Evolutionary conservation across 768 basidiomycete species (phyloP), one percentile per base, ranked within the genome.

Genomic region (Psilocybe cyanescens): DNA sequence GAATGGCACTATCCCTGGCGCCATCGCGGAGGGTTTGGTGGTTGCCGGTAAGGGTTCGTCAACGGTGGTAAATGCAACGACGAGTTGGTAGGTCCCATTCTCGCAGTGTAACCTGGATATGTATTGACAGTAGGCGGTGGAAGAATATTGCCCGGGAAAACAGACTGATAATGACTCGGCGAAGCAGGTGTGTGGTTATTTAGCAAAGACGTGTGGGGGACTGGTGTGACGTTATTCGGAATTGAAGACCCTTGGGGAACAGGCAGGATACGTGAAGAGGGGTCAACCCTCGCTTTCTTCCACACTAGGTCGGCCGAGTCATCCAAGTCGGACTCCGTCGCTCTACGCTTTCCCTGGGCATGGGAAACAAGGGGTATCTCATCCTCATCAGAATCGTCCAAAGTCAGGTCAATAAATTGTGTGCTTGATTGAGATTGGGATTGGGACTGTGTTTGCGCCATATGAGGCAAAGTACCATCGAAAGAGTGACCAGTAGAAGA

Each of bases 391-490:
- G 87, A 77, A 68, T 71, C 70, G 56, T 93, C 91, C 62, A 88
- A 76, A 3, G 95, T 95, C 60, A 97, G 76, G 71, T 97, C 95
- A 64, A 96, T 95, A 47, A 96, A 87, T 65, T 85, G 82, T n/a
- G 11, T 78, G 75, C 72, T 72, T 54, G 74, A 73, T 60, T 73
- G 75, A 56, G 74, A 75, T 30, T 66, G 67, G 8, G 64, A 54
- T 54, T 69, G 63, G 24, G 70, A 52, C 57, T 67, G 66, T 30
- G 70, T 64, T 56, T 69, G 62, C 17, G 69, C 72, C 48, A 70
- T 29, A 12, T 45, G 62, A 3, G 68, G 67, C 30, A 59, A 64
- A 53, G 70, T 57, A 51, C 72, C 61, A 59, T 76, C 71, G 65
- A 75, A 70, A 31, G 78, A 72, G 59, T 74, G 68, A 68, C 70